Evolutionary conservation across 768 basidiomycete genomes (phyloP), one percentile per base, ranked within the genome.

Genomic region (Russula earlei): DNA sequence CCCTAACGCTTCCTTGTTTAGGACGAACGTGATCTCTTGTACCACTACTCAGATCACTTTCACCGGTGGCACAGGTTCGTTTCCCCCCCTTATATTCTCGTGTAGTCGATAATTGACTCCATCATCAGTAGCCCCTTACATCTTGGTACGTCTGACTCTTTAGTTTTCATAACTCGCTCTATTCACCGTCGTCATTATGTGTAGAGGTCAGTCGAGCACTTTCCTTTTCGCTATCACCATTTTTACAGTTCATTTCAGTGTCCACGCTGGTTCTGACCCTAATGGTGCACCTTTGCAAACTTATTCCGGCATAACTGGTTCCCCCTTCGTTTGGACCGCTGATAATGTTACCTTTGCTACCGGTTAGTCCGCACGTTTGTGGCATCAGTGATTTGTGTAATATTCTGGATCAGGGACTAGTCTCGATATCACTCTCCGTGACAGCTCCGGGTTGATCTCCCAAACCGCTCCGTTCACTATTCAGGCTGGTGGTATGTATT

Each of bases 341-440:
- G n/a, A n/a, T n/a, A 52, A 25, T 0, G 77, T 74, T 50, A 81
- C 83, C 71, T 64, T 76, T 34, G 46, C 75, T 2, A 60, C 71
- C 14, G 73, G 85, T 80, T 44, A 54, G 73, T 68, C 36, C 20
- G 8, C 20, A 3, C 17, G 15, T 11, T 15, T 33, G 10, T 31
- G 14, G 49, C n/a, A 10, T 20, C 17, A 34, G 47, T 43, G 33
- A 15, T 48, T 14, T n/a, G n/a, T 41, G 48, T 29, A 58, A 19
- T 44, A 40, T 54, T 50, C 14, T 19, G 49, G 1, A 41, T 0
- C 55, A 81, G 83, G 73, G n/a, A 77, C 75, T 4, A 66, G 61
- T 38, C 67, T 91, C 54, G 82, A 79, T 49, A 66, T 91, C 27
- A 74, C 70, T 12, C 57, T 92, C 59, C 78, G 77, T 65, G 91